Evolutionary conservation across 495 filamentous ascomycete species (phyloP).

Genomic region (Penicillium odoratum): DNA sequence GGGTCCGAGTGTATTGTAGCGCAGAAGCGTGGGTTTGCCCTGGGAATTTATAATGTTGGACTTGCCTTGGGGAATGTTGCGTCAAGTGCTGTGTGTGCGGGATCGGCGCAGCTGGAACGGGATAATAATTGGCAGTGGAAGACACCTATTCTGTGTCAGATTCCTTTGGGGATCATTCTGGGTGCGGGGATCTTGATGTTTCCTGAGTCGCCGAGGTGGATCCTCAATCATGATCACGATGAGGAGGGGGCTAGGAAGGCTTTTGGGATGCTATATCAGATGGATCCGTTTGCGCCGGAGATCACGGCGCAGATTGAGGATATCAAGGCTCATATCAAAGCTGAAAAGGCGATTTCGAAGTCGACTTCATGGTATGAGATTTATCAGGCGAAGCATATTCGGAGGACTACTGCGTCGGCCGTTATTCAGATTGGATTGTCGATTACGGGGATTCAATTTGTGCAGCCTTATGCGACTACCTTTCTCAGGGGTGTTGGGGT

Average conservation of each 20-base stretch:
- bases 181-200: conserved; percentile 32
- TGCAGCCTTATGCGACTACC: conserved; percentile 28
- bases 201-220: conserved; percentile 34
- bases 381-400: conserved; percentile 21
- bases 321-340: conserved; percentile 25
- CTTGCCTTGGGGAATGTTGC: conserved; percentile 28
- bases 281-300: conserved; percentile 19
- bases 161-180: conserved; percentile 27
- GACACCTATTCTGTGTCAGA: conserved; percentile 32
- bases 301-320: conserved; percentile 27
- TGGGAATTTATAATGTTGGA: conserved; percentile 32
- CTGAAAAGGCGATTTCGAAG: conserved; percentile 13
- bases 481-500: conserved; percentile 30
- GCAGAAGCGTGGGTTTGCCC: conserved; percentile 25
- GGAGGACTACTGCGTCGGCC: conserved; percentile 23
- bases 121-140: conserved; percentile 34
- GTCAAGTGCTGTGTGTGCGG: conserved; percentile 28
- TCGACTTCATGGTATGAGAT: conserved; percentile 23
- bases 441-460: conserved; percentile 33
- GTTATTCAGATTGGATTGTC: conserved; percentile 29
- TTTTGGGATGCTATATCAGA: conserved; percentile 24
- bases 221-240: conserved; percentile 17
- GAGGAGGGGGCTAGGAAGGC: conserved; percentile 28
- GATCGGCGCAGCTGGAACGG: conserved; percentile 22
- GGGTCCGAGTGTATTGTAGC: conserved; percentile 33